Evolutionary conservation across 1,284 basidiomycete genomes (phyloP), one percentile per base, ranked within the genome.

Genomic region (Lentinula novae-zelandiae): DNA sequence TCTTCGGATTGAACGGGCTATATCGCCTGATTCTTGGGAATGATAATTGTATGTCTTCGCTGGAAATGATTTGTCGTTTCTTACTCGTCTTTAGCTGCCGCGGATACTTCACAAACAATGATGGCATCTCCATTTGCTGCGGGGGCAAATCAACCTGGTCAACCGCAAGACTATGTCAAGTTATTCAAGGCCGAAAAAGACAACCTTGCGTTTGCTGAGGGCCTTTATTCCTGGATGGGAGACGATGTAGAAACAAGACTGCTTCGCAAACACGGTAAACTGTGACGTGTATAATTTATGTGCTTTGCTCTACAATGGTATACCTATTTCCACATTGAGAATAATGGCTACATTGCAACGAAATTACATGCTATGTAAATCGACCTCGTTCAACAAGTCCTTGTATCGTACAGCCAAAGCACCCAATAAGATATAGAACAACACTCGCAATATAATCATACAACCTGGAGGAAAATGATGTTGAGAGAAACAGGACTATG

Each of bases 1-100:
- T 98, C 73, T 99, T 99, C 72, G 97, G 97, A 58, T 79, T 99
- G 62, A 98, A 98, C 70, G 95, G 96, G 15, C 78, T 99, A 12
- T 98, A 98, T 79, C 89, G 91, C 62, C 86, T 98, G 59, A 85
- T 99, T 58, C 87, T 99, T 61, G 97, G 97, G 7, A 85, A 85
- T 53, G 93, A 95, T 63, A 96, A 97, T 70, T 84, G 95, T 96
- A 68, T 70, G 88, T 77, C 44, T 36, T 42, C 49, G 61, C 62
- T 53, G 34, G 5, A 55, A 55, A 52, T 52, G 33, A 57, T 63
- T 22, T 3, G 27, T 52, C 13, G 58, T 46, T 17, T 44, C 53
- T 60, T 50, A 66, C 44, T 56, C 50, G 61, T 57, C 66, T 63
- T 51, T 66, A 92, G 91, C 90, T 12, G 54, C 54, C 63, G 90